phyloP scores from a whole-genome alignment of 306 rosid species.

The Begonia masoniana region DNA sequence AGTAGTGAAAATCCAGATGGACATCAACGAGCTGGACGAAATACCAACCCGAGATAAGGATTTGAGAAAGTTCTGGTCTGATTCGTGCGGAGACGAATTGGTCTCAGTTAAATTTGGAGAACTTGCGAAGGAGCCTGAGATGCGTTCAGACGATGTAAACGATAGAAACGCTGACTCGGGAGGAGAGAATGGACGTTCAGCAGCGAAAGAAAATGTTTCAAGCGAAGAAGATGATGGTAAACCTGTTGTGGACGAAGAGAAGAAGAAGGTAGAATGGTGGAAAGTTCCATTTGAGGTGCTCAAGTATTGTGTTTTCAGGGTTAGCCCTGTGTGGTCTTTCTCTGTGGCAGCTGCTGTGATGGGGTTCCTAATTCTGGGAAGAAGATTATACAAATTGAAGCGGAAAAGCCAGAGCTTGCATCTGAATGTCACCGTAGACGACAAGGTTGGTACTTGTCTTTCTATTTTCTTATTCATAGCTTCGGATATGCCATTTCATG shows the following conservation, averaged over 20 bases:
- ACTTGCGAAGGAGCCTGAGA: conserved; percentile 10
- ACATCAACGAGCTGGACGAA: conserved; percentile 15
- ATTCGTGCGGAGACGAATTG: conserved; percentile 23
- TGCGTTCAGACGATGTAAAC: conserved; percentile 8
- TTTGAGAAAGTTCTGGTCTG: conserved; percentile 22
- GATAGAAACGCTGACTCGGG: conserved; percentile 8
- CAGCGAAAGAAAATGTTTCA: conserved; percentile 12
- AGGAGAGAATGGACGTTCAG: conserved; percentile 12
- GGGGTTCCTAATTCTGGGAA: conserved; percentile 60
- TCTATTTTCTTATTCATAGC: background rate
- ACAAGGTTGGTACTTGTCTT: conserved; percentile 48
- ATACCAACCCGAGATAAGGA: conserved; percentile 10
- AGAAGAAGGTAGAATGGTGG: conserved; percentile 64
- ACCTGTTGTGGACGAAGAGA: conserved; percentile 21
- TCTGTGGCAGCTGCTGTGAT: conserved; percentile 73
- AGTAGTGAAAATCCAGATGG: conserved; percentile 5
- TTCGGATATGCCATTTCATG: no score
- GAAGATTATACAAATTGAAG: conserved; percentile 63
- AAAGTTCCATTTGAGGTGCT: conserved; percentile 72
- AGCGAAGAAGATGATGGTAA: conserved; percentile 6
- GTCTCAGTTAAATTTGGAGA: conserved; percentile 11
- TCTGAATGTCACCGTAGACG: conserved; percentile 77
- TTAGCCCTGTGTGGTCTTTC: conserved; percentile 66
- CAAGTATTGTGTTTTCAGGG: conserved; percentile 56
- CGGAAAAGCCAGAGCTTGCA: conserved; percentile 61